Percentiles rank a stretch among this genome's conserved stretches.
Conservation (phyloP, 2,329 filamentous ascomycete species). For the Emergomyces orientalis region DNA sequence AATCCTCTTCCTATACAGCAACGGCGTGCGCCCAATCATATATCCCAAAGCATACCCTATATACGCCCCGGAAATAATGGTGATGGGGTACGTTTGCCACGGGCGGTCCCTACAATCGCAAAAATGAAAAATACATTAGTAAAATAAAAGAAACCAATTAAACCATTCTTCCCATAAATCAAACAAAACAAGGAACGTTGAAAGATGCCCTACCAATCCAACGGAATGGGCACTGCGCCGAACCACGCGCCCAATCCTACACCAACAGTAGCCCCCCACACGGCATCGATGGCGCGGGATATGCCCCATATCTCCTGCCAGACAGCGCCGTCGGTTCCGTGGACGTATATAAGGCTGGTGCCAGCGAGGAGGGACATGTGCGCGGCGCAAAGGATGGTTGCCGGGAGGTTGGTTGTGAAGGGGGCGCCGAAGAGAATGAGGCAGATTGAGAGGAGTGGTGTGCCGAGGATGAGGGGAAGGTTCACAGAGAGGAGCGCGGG, state of each 20-base stretch:
- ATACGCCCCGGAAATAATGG: slow-evolving; percentile 75
- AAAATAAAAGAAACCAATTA: not conserved
- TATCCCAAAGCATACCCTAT: slow-evolving; percentile 61
- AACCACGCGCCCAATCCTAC: slow-evolving; percentile 77
- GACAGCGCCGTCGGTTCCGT: slow-evolving; percentile 62
- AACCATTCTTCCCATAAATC: not conserved
- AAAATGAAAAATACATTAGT: slow-evolving; percentile 3
- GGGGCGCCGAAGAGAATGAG: slow-evolving; percentile 89
- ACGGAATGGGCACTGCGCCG: slow-evolving; percentile 85
- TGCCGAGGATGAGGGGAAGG: slow-evolving; percentile 42
- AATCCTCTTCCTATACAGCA: slow-evolving; percentile 30
- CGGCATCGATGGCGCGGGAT: slow-evolving; percentile 67
- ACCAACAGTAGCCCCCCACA: slow-evolving; percentile 74
- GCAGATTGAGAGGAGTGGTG: slow-evolving; percentile 49
- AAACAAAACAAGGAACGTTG: not conserved
- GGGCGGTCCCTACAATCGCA: slow-evolving; percentile 63
- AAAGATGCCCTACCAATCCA: slow-evolving; percentile 66
- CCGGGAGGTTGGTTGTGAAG: slow-evolving; percentile 65
- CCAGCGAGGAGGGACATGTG: slow-evolving; percentile 72
- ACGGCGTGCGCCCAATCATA: slow-evolving; percentile 22
- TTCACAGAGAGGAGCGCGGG: slow-evolving; percentile 61
- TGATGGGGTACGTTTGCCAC: slow-evolving; percentile 97
- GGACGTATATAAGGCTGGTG: slow-evolving; percentile 74
- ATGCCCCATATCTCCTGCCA: slow-evolving; percentile 64
- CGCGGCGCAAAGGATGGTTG: slow-evolving; percentile 70